phyloP scores from a whole-genome alignment of 2,329 filamentous ascomycete genomes.

The Talaromyces sp. region DNA sequence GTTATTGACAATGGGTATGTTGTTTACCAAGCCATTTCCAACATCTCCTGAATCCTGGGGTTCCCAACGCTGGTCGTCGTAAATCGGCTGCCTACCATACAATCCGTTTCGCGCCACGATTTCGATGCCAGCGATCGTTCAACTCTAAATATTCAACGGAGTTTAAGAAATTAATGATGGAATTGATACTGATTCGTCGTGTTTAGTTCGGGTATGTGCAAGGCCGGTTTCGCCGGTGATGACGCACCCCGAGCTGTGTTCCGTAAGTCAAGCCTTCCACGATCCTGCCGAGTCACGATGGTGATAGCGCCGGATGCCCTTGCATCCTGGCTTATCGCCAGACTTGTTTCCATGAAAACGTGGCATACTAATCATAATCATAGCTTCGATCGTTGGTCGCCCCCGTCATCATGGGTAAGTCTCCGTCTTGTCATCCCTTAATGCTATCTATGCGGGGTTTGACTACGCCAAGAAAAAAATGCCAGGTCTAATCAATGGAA shows the following conservation, averaged over 20 bases:
- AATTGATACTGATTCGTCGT: constrained; percentile 27
- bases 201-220: constrained; percentile 98
- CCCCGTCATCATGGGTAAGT: constrained; percentile 99
- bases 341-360: constrained; percentile 31
- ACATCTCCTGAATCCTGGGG: constrained; percentile 28
- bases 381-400: constrained; percentile 98
- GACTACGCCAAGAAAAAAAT: neutral
- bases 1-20: constrained; percentile 99
- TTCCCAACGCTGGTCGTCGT: constrained; percentile 8
- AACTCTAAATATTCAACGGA: neutral
- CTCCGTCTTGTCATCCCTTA: constrained; percentile 15
- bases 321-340: constrained; percentile 23
- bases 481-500: constrained; percentile 5
- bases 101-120: constrained; percentile 1
- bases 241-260: constrained; percentile 99
- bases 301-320: constrained; percentile 22
- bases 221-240: constrained; percentile 99
- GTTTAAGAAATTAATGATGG: neutral
- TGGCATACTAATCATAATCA: constrained; percentile 19
- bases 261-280: constrained; percentile 69
- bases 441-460: constrained; percentile 5
- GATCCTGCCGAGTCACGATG: constrained; percentile 8
- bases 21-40: constrained; percentile 32
- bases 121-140: neutral
- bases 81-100: constrained; percentile 18